Conservation (phyloP, 495 filamentous ascomycete genomes). For the Penicillium pulvis region DNA sequence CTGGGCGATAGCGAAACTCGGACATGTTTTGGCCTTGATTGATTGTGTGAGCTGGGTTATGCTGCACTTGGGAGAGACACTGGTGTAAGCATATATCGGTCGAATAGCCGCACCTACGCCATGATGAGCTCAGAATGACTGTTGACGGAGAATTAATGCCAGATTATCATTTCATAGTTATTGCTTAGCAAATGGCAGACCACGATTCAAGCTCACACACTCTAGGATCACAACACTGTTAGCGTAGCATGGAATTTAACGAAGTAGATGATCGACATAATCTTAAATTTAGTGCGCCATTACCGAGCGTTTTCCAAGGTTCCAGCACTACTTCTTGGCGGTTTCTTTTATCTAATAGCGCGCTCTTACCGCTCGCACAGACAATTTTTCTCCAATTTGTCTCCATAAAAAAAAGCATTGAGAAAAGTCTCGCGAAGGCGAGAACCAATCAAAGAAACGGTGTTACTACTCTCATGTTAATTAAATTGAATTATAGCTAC, state of each 20-base stretch:
- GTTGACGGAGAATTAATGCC: neutral
- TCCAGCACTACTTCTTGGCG: neutral
- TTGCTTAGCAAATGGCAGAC: no score
- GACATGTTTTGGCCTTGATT: slow-evolving; percentile 9
- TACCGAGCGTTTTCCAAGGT: neutral
- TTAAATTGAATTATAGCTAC: no score
- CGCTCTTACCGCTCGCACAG: neutral
- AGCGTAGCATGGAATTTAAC: no score
- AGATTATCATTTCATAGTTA: neutral
- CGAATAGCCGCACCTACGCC: slow-evolving; percentile 14
- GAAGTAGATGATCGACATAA: neutral
- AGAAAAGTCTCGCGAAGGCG: neutral
- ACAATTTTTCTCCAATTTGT: neutral
- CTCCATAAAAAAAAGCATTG: neutral
- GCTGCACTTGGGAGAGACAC: neutral
- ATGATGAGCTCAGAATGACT: slow-evolving; percentile 27
- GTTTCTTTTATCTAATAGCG: neutral
- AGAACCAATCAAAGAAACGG: neutral
- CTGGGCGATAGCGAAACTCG: slow-evolving; percentile 33
- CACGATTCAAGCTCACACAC: no score
- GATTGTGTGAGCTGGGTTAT: neutral
- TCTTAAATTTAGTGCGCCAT: neutral
- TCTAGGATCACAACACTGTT: no score
- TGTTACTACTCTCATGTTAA: neutral
- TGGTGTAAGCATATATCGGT: neutral